phyloP scores from a whole-genome alignment of 768 basidiomycete genomes.

The Russula sp. region DNA sequence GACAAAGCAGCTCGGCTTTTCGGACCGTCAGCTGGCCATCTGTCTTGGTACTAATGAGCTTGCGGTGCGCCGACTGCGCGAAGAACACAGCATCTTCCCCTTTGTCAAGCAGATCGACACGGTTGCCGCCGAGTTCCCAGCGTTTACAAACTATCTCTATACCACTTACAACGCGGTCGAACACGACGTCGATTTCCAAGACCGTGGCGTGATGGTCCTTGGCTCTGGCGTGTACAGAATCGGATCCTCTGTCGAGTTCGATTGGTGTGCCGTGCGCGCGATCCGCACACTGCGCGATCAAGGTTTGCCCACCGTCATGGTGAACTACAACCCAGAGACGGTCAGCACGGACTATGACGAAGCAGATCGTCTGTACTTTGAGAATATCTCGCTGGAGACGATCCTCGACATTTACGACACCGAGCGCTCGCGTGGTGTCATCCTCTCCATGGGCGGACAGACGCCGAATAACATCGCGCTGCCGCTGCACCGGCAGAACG shows the following conservation, averaged over 20 bases:
- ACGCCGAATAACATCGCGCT: slow-evolving; percentile 98
- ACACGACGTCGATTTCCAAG: slow-evolving; percentile 84
- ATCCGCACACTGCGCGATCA: slow-evolving; percentile 95
- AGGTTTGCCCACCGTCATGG: slow-evolving; percentile 94
- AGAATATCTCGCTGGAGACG: slow-evolving; percentile 94
- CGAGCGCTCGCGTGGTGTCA: slow-evolving; percentile 84
- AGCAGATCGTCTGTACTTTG: slow-evolving; percentile 96
- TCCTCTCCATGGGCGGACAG: slow-evolving; percentile 97
- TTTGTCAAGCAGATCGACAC: slow-evolving; percentile 99
- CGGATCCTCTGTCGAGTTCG: slow-evolving; percentile 98
- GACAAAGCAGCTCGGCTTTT: slow-evolving; percentile 94
- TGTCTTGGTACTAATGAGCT: slow-evolving; percentile 88
- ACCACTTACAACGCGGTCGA: slow-evolving; percentile 96
- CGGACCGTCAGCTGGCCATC: slow-evolving; percentile 80
- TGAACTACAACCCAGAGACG: slow-evolving; percentile 99
- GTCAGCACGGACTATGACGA: slow-evolving; percentile 99
- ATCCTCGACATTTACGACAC: slow-evolving; percentile 95
- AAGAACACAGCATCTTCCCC: slow-evolving; percentile 74
- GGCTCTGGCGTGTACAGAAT: slow-evolving; percentile 99
- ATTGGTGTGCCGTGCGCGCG: slow-evolving; percentile 98
- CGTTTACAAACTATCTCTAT: slow-evolving; percentile 98
- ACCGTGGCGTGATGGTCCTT: slow-evolving; percentile 93
- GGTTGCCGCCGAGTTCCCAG: slow-evolving; percentile 97
- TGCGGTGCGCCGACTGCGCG: slow-evolving; percentile 82
- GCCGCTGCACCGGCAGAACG: slow-evolving; percentile 91